phyloP scores from a whole-genome alignment of 1,139 yeast genomes.

The Arxiozyma heterogenica region DNA sequence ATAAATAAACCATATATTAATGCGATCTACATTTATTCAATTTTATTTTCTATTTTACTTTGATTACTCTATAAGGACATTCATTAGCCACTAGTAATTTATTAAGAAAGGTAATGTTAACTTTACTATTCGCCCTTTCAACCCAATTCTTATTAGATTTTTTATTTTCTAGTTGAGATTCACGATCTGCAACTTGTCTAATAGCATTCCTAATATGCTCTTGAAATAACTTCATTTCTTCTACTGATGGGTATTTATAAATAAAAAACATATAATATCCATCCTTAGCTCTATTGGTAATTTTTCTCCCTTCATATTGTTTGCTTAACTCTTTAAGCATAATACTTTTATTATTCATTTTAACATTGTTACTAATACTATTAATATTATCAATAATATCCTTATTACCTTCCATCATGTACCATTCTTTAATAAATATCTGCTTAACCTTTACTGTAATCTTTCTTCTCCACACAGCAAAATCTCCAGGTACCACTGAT shows the following conservation, averaged over 20 bases:
- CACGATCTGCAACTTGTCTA: constrained; percentile 20
- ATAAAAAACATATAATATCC: constrained; percentile 42
- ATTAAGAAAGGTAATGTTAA: constrained; percentile 23
- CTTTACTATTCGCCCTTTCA: constrained; percentile 23
- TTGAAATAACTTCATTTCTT: constrained; percentile 31
- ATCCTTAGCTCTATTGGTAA: constrained; percentile 27
- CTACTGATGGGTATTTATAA: constrained; percentile 34
- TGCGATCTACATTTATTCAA: not conserved
- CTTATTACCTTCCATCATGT: constrained; percentile 15
- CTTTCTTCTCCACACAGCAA: constrained; percentile 33
- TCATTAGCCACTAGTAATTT: constrained; percentile 15
- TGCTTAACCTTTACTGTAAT: constrained; percentile 37
- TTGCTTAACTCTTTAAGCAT: constrained; percentile 1
- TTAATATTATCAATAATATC: constrained; percentile 9
- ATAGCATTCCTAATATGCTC: constrained; percentile 31
- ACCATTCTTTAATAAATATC: constrained; percentile 29
- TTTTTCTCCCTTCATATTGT: constrained; percentile 1
- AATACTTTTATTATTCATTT: not conserved
- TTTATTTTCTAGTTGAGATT: constrained; percentile 5
- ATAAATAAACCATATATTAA: not conserved
- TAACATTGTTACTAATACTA: constrained; percentile 1
- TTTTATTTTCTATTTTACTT: not conserved
- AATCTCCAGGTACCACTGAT: constrained; percentile 19
- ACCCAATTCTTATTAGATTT: constrained; percentile 21
- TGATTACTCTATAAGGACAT: constrained; percentile 9